Base-by-base conservation (phyloP, 495 filamentous ascomycete genomes). In the Aspergillus avenaceus region DNA sequence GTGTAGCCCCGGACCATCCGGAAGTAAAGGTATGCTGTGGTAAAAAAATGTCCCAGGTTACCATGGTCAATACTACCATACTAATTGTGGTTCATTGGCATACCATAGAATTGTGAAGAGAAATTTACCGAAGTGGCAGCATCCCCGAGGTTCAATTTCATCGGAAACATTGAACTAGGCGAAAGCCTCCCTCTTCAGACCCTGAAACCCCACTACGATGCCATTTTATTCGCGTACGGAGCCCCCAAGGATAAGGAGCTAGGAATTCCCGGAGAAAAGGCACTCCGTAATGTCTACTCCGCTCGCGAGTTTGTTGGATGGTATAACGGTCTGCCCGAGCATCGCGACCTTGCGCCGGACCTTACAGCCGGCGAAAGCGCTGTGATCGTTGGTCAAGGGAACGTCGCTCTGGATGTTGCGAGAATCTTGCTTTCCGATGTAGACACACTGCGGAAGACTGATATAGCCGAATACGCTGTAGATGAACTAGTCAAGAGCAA, bases 321-420 rank as follows among this genome's bases (percentile, higher is more conserved):
- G 93, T 98, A 98, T 68, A 97, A 97, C 62, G 91, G 95, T 14
- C 77, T 96, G 0, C 95, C 93, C 0, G 87, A 95, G 59, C 87
- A 88, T 63, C 79, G 87, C 21, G 65, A 81, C 55, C 69, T 96
- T n/a, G 74, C 76, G 11, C 93, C 92, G 1, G 81, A 90, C 59
- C 79, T 97, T 12, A 81, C 81, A 1, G 71, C 76, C 7, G 89
- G 87, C 2, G 91, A 96, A 38, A 81, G 91, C 56, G 95, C 90
- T 4, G 82, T 95, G 14, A 79, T 98, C 32, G 84, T 98, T 50
- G 93, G 93, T 2, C 91, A 97, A 60, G 93, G 93, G 0, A 98
- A 98, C 65, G 93, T 97, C 9, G 93, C 95, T 1, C 69, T 98
- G 18, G 93, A 98, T 66, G 90, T 97, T 5, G 90, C 92, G 3